Evolutionary conservation across 805 yeast genomes (phyloP).

Genomic region (Hanseniaspora guilliermondii): DNA sequence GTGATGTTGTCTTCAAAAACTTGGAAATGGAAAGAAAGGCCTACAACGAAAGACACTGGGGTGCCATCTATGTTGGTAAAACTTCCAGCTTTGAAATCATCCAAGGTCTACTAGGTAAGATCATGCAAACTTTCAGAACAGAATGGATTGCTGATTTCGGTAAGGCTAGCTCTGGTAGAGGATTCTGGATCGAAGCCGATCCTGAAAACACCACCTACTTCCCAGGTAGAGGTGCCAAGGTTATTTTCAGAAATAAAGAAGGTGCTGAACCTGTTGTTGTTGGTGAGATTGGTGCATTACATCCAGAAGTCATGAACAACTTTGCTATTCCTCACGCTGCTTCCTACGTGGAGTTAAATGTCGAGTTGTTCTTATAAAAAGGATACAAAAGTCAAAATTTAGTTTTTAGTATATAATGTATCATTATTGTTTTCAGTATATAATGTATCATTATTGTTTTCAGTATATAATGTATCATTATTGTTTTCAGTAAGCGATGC

Average conservation of each 20-base stretch:
- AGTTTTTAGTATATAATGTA: background rate
- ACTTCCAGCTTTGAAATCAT: constrained; percentile 87
- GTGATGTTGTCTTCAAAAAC: constrained; percentile 86
- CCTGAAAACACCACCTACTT: constrained; percentile 59
- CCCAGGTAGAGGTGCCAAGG: constrained; percentile 95
- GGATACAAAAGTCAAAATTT: background rate
- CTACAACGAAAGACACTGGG: constrained; percentile 85
- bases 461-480: background rate
- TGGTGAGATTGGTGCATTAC: constrained; percentile 88
- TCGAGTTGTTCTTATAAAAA: constrained; percentile 65
- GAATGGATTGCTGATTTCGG: constrained; percentile 55
- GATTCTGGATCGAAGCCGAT: constrained; percentile 76
- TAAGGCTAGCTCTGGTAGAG: constrained; percentile 44
- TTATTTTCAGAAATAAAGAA: constrained; percentile 56
- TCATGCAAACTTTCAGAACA: constrained; percentile 92
- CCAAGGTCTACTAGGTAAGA: constrained; percentile 87
- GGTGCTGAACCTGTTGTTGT: constrained; percentile 46
- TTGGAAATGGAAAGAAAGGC: constrained; percentile 74
- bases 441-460: background rate
- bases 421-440: background rate
- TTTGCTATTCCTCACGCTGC: constrained; percentile 92
- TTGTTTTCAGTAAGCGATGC: background rate
- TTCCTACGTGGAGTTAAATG: constrained; percentile 77
- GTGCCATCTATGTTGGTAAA: constrained; percentile 88
- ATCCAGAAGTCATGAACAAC: constrained; percentile 77